Evolutionary conservation across 495 filamentous ascomycete species (phyloP).

Genomic region (Physcia stellaris): DNA sequence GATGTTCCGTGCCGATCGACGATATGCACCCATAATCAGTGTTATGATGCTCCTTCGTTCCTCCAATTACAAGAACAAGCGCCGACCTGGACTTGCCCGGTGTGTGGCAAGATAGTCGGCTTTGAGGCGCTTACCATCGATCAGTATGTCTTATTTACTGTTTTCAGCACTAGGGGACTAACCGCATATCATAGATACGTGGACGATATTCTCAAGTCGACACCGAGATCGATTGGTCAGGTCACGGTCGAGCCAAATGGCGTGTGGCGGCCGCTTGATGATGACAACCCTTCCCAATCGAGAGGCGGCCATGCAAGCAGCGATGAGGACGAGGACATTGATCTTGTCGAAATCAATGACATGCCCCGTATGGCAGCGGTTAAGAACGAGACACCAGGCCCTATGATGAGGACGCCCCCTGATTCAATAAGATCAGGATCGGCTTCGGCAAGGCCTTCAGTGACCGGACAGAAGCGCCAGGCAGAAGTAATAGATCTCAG

Average conservation of each 20-base stretch:
- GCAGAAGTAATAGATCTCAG: slow-evolving; percentile 68
- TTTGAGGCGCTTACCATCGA: slow-evolving; percentile 79
- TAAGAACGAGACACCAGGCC: slow-evolving; percentile 31
- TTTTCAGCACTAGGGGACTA: slow-evolving; percentile 4
- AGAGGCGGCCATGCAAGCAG: slow-evolving; percentile 22
- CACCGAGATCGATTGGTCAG: slow-evolving; percentile 56
- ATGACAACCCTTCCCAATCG: slow-evolving; percentile 21
- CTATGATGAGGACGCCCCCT: slow-evolving; percentile 35
- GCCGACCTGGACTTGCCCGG: slow-evolving; percentile 86
- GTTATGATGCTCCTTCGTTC: slow-evolving; percentile 91
- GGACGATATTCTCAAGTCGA: slow-evolving; percentile 64
- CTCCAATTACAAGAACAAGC: slow-evolving; percentile 90
- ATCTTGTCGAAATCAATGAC: slow-evolving; percentile 54
- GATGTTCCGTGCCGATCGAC: slow-evolving; percentile 65
- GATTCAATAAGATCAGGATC: slow-evolving; percentile 40
- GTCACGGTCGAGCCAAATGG: slow-evolving; percentile 85
- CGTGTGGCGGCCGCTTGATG: slow-evolving; percentile 46
- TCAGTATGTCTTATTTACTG: slow-evolving; percentile 42
- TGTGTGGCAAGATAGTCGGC: slow-evolving; percentile 70
- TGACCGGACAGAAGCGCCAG: slow-evolving; percentile 45
- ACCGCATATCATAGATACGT: slow-evolving; percentile 54
- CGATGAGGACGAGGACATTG: slow-evolving; percentile 42
- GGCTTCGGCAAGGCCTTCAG: slow-evolving; percentile 29
- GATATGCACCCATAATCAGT: slow-evolving; percentile 78
- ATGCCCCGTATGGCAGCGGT: slow-evolving; percentile 26